A percentile compares a stretch with the other conserved stretches of the same genome.
Conservation (phyloP, 2,329 filamentous ascomycete species). For the Fusarium papillatum region DNA sequence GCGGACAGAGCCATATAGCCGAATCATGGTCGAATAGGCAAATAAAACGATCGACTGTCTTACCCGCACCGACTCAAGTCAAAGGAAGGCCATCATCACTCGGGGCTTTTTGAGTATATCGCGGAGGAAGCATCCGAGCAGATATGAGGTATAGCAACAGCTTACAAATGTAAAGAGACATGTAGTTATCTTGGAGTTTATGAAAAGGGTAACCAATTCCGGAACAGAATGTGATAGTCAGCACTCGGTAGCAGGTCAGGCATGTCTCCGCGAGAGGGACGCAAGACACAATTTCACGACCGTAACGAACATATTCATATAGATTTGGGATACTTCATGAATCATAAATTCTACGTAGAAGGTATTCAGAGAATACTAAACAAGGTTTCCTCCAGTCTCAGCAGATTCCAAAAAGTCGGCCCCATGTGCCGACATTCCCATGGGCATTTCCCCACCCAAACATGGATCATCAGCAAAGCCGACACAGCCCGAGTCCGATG, state of each 20-base stretch:
- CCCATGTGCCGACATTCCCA: background rate
- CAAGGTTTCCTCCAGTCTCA: background rate
- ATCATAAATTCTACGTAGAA: background rate
- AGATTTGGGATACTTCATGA: too few species aligned
- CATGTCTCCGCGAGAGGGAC: background rate
- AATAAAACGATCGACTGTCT: background rate
- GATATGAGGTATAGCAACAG: background rate
- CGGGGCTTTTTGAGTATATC: background rate
- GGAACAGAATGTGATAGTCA: background rate
- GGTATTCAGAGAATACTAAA: background rate
- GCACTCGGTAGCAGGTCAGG: background rate
- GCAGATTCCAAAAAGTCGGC: background rate
- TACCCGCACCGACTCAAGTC: background rate
- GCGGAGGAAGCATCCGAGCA: background rate
- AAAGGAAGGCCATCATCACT: background rate
- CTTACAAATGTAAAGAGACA: background rate
- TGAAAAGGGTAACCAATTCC: background rate
- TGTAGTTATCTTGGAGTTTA: constrained; percentile 2
- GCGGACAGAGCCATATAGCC: background rate
- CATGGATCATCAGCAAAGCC: background rate
- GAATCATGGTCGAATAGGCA: background rate
- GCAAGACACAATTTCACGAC: background rate
- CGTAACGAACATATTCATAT: background rate
- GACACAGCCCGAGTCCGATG: constrained; percentile 5
- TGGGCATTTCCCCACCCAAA: background rate